Evolutionary conservation across 2,329 filamentous ascomycete genomes (phyloP).

Genomic region (Nothopassalora personata): DNA sequence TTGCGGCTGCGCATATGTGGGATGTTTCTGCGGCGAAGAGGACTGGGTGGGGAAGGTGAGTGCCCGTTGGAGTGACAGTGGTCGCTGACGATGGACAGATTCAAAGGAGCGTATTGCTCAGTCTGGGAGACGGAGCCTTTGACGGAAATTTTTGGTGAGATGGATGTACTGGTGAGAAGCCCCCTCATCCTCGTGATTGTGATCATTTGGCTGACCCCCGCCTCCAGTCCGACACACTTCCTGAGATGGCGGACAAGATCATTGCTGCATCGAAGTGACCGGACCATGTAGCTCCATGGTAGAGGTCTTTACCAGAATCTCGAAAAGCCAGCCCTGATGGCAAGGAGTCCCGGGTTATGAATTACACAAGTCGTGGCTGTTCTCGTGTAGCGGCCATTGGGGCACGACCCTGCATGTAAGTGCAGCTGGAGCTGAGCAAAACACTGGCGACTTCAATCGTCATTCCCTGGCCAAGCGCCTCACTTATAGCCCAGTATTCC

Average conservation of each 20-base stretch:
- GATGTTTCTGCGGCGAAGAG: conserved; percentile 30
- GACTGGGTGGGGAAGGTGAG: background rate
- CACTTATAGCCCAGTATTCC: no score
- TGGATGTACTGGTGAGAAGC: conserved; percentile 9
- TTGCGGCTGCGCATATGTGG: conserved; percentile 53
- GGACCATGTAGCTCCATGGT: no score
- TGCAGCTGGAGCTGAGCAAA: no score
- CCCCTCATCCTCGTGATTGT: background rate
- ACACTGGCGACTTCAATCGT: no score
- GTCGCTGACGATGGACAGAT: conserved; percentile 47
- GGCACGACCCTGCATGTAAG: no score
- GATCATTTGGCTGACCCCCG: conserved; percentile 32
- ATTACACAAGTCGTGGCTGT: no score
- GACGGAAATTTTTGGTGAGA: conserved; percentile 41
- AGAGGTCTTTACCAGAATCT: no score
- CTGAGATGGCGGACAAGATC: conserved; percentile 45
- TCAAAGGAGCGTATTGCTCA: conserved; percentile 51
- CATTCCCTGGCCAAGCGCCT: no score
- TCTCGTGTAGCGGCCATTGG: no score
- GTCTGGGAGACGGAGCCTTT: conserved; percentile 49
- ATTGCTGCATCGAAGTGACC: conserved; percentile 18
- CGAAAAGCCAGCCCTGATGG: no score
- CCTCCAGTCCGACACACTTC: conserved; percentile 43
- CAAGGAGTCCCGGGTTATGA: no score
- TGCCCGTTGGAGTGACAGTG: conserved; percentile 16